Evolutionary conservation across 495 filamentous ascomycete species (phyloP), one percentile per base, ranked within the genome.

Genomic region (Daldinia caldariorum): DNA sequence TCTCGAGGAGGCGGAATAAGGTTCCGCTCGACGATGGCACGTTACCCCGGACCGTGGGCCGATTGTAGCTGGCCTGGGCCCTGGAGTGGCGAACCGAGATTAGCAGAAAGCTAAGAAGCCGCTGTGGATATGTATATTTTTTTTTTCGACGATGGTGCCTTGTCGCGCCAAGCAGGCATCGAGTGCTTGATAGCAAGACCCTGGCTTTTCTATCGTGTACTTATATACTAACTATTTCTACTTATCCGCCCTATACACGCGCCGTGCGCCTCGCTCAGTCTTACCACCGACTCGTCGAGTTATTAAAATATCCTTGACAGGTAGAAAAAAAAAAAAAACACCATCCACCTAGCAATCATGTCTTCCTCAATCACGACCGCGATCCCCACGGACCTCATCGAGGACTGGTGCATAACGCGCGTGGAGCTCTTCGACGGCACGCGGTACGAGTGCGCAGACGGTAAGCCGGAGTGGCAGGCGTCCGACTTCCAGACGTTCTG

Each of bases 401-500:
- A 35, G 0, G n/a, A 41, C 8, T 71, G 59, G 63, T 71, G 69
- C 16, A 6, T 71, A 8, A 22, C n/a, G 2, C 6, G 38, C 6
- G 1, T 37, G 1, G 1, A 31, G 29, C 37, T 12, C 12, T 61
- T 26, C 61, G 37, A 63, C 35, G 63, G 63, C 41, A 13, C 49
- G 18, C 51, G 34, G 10, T 53, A 53, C 39, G 47, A 60, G 26
- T 72, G 69, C 61, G 64, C 54, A 55, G 59, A 63, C 64, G 26
- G 26, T 1, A 58, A 39, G 31, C 29, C 14, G 34, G 69, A 58
- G 26, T 37, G 9, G 14, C 16, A 60, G 5, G 9, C 58, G 13
- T 22, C 54, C 32, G 64, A 67, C 63, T 72, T 61, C 64, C 60
- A 72, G 69, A 67, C 69, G 10, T 67, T 72, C 69, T 72, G 69